Evolutionary conservation across 139 green algal genomes (phyloP).

Genomic region (Trebouxia sp.): DNA sequence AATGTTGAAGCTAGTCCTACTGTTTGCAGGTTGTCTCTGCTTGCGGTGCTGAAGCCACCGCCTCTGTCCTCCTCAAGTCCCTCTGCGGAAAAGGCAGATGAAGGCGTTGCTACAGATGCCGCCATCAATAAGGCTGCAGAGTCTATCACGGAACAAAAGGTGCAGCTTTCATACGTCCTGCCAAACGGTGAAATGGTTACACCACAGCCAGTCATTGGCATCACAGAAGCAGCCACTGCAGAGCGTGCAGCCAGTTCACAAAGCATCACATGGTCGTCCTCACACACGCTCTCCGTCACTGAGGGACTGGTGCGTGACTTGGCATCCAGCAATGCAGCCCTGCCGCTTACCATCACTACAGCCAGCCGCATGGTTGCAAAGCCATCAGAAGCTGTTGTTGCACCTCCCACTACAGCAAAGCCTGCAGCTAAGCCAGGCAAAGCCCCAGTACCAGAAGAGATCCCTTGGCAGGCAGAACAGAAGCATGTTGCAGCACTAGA

Average conservation of each 20-base stretch:
- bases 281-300: neutral
- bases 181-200: neutral
- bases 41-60: neutral
- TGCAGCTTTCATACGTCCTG: neutral
- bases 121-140: neutral
- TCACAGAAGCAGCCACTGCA: neutral
- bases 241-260: neutral
- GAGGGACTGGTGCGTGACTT: neutral
- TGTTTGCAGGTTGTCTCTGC: slow-evolving; percentile 5
- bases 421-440: slow-evolving; percentile 18
- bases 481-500: neutral
- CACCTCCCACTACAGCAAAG: neutral
- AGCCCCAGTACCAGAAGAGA: neutral
- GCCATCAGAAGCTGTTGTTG: neutral
- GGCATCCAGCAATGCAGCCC: slow-evolving; percentile 19
- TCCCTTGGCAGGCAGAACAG: slow-evolving; percentile 1
- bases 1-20: too few relatives aligned
- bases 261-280: neutral
- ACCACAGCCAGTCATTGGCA: neutral
- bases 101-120: neutral
- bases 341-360: neutral
- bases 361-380: neutral
- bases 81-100: neutral
- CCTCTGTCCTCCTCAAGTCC: too few relatives aligned
- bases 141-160: neutral